These are phyloP conservation scores for Euclidium syriacum DNA, from an alignment of 345 rosid species.

Conservation along the genomic window DNA sequence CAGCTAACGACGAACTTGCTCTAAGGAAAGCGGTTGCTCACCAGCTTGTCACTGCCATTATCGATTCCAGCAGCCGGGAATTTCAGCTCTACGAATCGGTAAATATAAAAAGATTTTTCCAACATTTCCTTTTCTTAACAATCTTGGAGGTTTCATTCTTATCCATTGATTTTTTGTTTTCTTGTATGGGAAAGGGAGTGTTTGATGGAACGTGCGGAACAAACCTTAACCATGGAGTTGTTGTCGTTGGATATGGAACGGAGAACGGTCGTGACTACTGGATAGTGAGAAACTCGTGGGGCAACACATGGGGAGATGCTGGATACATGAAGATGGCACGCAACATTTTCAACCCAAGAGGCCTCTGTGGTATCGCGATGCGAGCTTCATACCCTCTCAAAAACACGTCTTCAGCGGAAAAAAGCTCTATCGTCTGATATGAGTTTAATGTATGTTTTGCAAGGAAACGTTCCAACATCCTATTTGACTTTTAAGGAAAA, in stretches of 20 bases:
- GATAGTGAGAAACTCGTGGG: conserved; percentile 89
- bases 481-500: neutral
- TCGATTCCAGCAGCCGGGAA: conserved; percentile 68
- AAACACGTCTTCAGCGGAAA: neutral
- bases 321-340: conserved; percentile 70
- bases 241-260: conserved; percentile 72
- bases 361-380: conserved; percentile 82
- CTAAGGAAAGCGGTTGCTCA: conserved; percentile 58
- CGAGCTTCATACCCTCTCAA: conserved; percentile 83
- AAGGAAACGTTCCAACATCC: neutral
- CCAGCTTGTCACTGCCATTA: conserved; percentile 70
- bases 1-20: conserved; percentile 47
- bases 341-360: conserved; percentile 36
- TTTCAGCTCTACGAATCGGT: conserved; percentile 77
- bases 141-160: neutral
- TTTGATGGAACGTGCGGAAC: conserved; percentile 13
- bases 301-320: conserved; percentile 65
- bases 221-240: conserved; percentile 69
- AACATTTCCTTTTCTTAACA: neutral
- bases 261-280: conserved; percentile 64
- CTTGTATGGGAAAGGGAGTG: neutral
- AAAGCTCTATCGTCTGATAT: conserved; percentile 16
- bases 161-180: neutral
- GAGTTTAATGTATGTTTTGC: neutral
- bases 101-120: neutral